These are phyloP conservation scores for Aspergillus asperescens DNA, from an alignment of 495 filamentous ascomycete genomes.

Conservation along the genomic window DNA sequence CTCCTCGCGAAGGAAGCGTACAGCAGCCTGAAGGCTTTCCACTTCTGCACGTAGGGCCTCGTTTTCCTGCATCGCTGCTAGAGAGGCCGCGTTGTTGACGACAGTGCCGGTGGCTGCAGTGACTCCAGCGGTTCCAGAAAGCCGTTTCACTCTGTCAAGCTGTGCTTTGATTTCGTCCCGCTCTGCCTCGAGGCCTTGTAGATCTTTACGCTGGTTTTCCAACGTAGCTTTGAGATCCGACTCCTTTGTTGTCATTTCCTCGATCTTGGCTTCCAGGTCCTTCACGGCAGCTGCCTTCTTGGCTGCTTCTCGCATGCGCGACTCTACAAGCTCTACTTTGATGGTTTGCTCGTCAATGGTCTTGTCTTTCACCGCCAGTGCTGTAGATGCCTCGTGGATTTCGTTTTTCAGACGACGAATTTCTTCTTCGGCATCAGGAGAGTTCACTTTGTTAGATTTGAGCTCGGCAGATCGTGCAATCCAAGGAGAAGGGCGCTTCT, in stretches of 20 bases:
- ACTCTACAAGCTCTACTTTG: slow-evolving; percentile 53
- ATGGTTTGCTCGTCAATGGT: slow-evolving; percentile 82
- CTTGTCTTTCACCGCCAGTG: slow-evolving; percentile 83
- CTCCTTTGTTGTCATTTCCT: slow-evolving; percentile 49
- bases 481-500: slow-evolving; percentile 73
- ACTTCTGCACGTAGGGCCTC: slow-evolving; percentile 68
- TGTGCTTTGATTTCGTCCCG: slow-evolving; percentile 70
- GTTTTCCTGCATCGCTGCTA: slow-evolving; percentile 66
- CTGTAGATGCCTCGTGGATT: slow-evolving; percentile 53
- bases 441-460: slow-evolving; percentile 68
- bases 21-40: slow-evolving; percentile 61
- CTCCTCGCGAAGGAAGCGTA: slow-evolving; percentile 75
- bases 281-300: slow-evolving; percentile 48
- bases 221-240: slow-evolving; percentile 33
- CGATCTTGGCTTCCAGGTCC: slow-evolving; percentile 54
- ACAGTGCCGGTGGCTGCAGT: slow-evolving; percentile 38
- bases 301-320: slow-evolving; percentile 47
- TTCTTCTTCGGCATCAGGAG: slow-evolving; percentile 74
- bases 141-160: slow-evolving; percentile 50
- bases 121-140: slow-evolving; percentile 49
- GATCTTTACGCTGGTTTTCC: slow-evolving; percentile 37
- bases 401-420: slow-evolving; percentile 70
- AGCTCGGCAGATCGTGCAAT: slow-evolving; percentile 73
- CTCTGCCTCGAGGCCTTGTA: slow-evolving; percentile 53
- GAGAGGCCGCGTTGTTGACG: slow-evolving; percentile 40